Evolutionary conservation across 495 filamentous ascomycete genomes (phyloP).

Genomic region (Coniosporium apollinis): DNA sequence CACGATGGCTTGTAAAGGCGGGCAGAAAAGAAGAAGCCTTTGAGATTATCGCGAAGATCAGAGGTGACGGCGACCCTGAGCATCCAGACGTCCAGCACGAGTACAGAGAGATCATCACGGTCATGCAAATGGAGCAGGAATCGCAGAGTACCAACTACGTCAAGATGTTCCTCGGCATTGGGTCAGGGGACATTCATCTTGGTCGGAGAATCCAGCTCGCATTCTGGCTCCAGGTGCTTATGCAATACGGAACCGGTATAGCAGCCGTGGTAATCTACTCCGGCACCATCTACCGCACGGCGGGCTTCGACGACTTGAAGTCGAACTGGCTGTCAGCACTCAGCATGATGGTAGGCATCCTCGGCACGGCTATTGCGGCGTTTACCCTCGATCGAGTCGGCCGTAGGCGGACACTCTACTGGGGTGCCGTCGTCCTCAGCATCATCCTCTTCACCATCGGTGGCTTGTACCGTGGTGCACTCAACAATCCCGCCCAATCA

Average conservation of each 20-base stretch:
- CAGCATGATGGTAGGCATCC: not conserved
- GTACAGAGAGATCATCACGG: conserved; percentile 24
- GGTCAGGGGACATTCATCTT: conserved; percentile 17
- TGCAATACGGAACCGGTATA: conserved; percentile 19
- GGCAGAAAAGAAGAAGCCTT: conserved; percentile 14
- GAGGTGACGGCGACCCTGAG: conserved; percentile 38
- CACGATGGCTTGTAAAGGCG: conserved; percentile 9
- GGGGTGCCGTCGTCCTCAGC: not conserved
- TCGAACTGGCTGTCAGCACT: not conserved
- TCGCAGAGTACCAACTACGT: conserved; percentile 12
- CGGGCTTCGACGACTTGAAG: conserved; percentile 10
- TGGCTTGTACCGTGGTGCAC: conserved; percentile 3
- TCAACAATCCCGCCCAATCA: not conserved
- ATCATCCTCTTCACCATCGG: conserved; percentile 2
- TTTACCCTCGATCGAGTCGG: not conserved
- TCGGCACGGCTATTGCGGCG: conserved; percentile 4
- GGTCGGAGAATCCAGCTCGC: conserved; percentile 20
- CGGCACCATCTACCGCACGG: conserved; percentile 6
- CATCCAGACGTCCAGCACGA: conserved; percentile 43
- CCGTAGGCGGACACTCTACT: conserved; percentile 1
- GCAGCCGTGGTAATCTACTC: conserved; percentile 17
- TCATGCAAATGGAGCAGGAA: conserved; percentile 17
- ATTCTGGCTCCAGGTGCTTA: conserved; percentile 20
- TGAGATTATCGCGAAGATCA: conserved; percentile 17
- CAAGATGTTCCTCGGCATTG: conserved; percentile 18